A percentile compares a stretch with the other conserved stretches of the same genome.
Conservation (phyloP, 2,329 filamentous ascomycete species). For the Microcyclosporella mali region DNA sequence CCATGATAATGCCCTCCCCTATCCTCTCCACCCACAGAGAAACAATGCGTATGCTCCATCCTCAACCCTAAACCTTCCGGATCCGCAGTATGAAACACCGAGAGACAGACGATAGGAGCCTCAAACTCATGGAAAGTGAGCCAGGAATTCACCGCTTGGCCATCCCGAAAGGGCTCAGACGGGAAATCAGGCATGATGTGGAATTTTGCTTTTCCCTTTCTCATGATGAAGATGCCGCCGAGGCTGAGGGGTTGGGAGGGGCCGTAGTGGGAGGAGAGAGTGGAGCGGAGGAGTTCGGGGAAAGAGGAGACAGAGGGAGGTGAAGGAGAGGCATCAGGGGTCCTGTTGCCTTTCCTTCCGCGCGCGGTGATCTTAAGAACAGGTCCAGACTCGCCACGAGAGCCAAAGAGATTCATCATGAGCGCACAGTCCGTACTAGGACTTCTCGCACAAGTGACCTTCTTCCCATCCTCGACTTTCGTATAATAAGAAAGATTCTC, state of each 20-base stretch:
- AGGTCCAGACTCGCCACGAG: slow-evolving; percentile 18
- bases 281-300: slow-evolving; percentile 24
- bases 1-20: slow-evolving; percentile 29
- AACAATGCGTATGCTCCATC: slow-evolving; percentile 31
- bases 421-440: slow-evolving; percentile 26
- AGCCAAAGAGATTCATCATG: slow-evolving; percentile 30
- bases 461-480: slow-evolving; percentile 41
- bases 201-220: slow-evolving; percentile 22
- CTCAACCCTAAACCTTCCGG: slow-evolving; percentile 24
- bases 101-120: slow-evolving; percentile 28
- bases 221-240: slow-evolving; percentile 27
- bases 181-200: slow-evolving; percentile 31
- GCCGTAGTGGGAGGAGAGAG: slow-evolving; percentile 20
- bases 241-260: slow-evolving; percentile 20
- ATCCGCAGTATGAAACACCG: slow-evolving; percentile 27
- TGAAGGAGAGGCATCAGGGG: too few relatives aligned
- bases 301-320: too few relatives aligned
- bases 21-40: slow-evolving; percentile 21
- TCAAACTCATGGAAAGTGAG: slow-evolving; percentile 26
- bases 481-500: slow-evolving; percentile 29
- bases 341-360: slow-evolving; percentile 20
- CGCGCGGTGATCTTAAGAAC: slow-evolving; percentile 27
- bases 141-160: slow-evolving; percentile 26
- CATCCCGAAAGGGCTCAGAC: slow-evolving; percentile 20
- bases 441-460: slow-evolving; percentile 16